phyloP scores from a whole-genome alignment of 208 protist genomes.

The Acanthamoeba triangularis region DNA sequence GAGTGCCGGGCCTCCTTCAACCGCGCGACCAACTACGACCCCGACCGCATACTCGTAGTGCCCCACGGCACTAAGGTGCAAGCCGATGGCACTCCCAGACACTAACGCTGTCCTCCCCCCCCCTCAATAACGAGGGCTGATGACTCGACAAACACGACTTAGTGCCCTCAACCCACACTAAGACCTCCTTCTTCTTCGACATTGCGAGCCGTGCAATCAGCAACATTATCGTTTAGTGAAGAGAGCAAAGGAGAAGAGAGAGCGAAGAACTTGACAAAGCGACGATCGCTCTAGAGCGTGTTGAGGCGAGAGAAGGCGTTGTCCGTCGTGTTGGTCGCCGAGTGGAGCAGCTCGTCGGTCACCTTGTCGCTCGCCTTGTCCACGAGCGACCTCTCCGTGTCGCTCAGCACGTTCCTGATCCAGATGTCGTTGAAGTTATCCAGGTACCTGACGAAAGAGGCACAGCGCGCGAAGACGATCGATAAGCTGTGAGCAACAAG shows the following conservation, averaged over 20 bases:
- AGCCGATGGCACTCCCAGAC: neutral
- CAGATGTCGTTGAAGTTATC: constrained; percentile 19
- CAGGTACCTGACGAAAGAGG: constrained; percentile 11
- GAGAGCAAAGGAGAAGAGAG: neutral
- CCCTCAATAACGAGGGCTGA: neutral
- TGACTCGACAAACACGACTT: neutral
- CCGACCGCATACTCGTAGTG: neutral
- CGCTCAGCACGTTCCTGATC: constrained; percentile 40
- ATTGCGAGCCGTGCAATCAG: no score
- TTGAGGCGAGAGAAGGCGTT: constrained; percentile 66
- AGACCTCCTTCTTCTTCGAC: no score
- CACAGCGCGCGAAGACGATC: neutral
- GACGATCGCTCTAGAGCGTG: neutral
- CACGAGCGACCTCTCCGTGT: neutral
- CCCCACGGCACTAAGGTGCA: constrained; percentile 2
- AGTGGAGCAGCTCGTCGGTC: constrained; percentile 42
- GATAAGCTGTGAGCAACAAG: neutral
- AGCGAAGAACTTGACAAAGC: neutral
- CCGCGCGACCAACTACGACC: constrained; percentile 12
- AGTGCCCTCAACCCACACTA: no score
- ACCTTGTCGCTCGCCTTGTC: constrained; percentile 35
- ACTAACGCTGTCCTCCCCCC: no score
- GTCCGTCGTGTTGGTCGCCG: constrained; percentile 4
- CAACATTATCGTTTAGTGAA: no score
- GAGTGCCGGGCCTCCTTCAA: constrained; percentile 48